phyloP scores from a whole-genome alignment of 352 stramenopile genomes.

The Pythium phragmitis region DNA sequence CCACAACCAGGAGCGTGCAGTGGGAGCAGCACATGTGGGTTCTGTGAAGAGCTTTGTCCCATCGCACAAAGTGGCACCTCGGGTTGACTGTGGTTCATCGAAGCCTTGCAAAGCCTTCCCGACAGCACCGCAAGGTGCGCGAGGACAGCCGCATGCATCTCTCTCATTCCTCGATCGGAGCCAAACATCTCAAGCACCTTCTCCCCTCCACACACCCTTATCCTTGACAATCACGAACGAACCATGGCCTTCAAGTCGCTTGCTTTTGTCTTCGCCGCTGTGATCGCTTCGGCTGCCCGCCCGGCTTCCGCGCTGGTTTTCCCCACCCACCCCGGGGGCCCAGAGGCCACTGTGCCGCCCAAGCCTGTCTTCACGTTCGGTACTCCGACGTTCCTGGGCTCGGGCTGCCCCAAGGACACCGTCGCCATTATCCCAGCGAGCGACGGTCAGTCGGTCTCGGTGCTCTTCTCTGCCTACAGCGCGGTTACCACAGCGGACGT shows the following conservation, averaged over 20 bases:
- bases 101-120: neutral
- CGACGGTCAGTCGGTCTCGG: slow-evolving; percentile 35
- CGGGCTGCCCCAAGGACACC: slow-evolving; percentile 33
- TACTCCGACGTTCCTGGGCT: slow-evolving; percentile 33
- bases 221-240: neutral
- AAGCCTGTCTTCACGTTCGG: slow-evolving; percentile 24
- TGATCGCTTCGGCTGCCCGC: neutral
- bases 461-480: slow-evolving; percentile 36
- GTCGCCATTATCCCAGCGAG: slow-evolving; percentile 27
- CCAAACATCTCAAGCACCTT: neutral
- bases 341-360: neutral
- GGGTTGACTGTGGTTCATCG: no score
- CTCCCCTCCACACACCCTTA: neutral
- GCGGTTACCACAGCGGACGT: slow-evolving; percentile 31
- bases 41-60: no score
- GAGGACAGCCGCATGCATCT: neutral
- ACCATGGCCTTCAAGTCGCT: slow-evolving; percentile 13
- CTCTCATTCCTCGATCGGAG: slow-evolving; percentile 7
- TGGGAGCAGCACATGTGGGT: no score
- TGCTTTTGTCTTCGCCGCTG: neutral
- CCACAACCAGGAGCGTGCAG: no score
- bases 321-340: neutral
- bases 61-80: no score
- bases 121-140: neutral
- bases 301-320: neutral